A percentile compares a stretch with the other conserved stretches of the same genome.
These are phyloP conservation scores for Chaetomium fimeti DNA, from an alignment of 495 filamentous ascomycete species.

Conservation along the genomic window DNA sequence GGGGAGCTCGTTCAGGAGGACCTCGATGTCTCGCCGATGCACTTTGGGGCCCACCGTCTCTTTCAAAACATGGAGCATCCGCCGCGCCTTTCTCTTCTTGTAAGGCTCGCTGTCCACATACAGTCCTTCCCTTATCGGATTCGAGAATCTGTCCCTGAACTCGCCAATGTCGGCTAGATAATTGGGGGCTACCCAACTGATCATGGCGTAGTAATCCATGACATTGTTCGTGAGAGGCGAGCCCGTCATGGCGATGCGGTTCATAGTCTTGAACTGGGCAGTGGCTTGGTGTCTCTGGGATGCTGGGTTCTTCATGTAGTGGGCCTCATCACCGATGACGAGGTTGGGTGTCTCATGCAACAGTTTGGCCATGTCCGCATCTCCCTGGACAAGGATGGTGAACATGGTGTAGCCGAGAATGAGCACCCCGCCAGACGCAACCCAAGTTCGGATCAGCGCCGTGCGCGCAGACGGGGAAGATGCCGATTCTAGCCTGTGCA, in stretches of 20 bases:
- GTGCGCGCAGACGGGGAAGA: slow-evolving; percentile 39
- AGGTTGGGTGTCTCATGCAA: slow-evolving; percentile 65
- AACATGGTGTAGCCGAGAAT: slow-evolving; percentile 74
- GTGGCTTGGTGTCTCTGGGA: slow-evolving; percentile 54
- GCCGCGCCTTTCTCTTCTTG: slow-evolving; percentile 58
- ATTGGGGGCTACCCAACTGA: slow-evolving; percentile 81
- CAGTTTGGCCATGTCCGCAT: slow-evolving; percentile 38
- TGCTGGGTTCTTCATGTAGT: slow-evolving; percentile 65
- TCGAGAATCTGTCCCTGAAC: slow-evolving; percentile 66
- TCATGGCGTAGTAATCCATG: slow-evolving; percentile 77
- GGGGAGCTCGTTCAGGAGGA: slow-evolving; percentile 62
- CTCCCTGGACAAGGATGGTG: slow-evolving; percentile 30
- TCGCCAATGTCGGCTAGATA: slow-evolving; percentile 66
- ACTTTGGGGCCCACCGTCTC: slow-evolving; percentile 74
- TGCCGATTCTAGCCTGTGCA: slow-evolving; percentile 51
- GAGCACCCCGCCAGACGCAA: slow-evolving; percentile 65
- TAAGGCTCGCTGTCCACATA: slow-evolving; percentile 56
- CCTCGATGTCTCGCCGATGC: slow-evolving; percentile 66
- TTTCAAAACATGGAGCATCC: slow-evolving; percentile 68
- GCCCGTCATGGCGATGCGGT: slow-evolving; percentile 82
- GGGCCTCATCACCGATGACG: slow-evolving; percentile 87
- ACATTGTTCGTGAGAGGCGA: slow-evolving; percentile 84
- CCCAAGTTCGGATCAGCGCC: slow-evolving; percentile 56
- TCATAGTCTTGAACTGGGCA: slow-evolving; percentile 59
- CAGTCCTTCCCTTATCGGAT: slow-evolving; percentile 71